Evolutionary conservation across 768 basidiomycete genomes (phyloP).

Genomic region (Paxillus ammoniavirescens): DNA sequence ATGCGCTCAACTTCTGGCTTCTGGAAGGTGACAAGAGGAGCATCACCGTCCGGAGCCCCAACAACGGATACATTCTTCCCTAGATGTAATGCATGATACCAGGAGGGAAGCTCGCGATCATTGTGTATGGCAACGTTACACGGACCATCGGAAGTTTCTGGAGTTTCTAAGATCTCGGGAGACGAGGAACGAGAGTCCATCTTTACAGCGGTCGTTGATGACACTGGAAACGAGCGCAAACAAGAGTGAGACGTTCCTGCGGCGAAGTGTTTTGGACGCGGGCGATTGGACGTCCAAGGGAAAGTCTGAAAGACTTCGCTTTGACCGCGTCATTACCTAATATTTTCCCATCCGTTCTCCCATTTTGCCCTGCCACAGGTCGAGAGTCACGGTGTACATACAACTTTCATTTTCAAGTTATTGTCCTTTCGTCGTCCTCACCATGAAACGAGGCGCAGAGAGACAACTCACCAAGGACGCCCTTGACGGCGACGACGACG

Average conservation of each 20-base stretch:
- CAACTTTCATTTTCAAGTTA: background rate
- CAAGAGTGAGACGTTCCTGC: conserved; percentile 5
- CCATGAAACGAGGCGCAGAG: conserved; percentile 77
- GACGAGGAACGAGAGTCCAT: conserved; percentile 69
- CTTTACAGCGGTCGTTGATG: conserved; percentile 52
- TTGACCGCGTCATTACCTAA: conserved; percentile 16
- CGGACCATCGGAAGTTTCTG: conserved; percentile 57
- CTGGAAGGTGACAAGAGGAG: conserved; percentile 36
- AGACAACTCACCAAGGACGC: conserved; percentile 63
- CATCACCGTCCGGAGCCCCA: conserved; percentile 44
- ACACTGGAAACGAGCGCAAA: conserved; percentile 39
- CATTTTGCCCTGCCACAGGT: background rate
- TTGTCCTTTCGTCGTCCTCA: conserved; percentile 7
- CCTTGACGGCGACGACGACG: conserved; percentile 36
- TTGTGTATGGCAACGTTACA: conserved; percentile 50
- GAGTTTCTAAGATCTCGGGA: conserved; percentile 66
- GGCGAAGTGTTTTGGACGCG: conserved; percentile 1
- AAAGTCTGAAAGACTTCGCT: background rate
- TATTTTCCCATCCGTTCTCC: conserved; percentile 12
- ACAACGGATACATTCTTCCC: conserved; percentile 39
- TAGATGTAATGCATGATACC: conserved; percentile 53
- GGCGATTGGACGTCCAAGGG: background rate
- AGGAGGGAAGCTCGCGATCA: conserved; percentile 43
- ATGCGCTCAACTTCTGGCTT: conserved; percentile 55
- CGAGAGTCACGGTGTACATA: background rate